These are phyloP conservation scores for Quercus berberidifolia DNA, from an alignment of 306 rosid genomes.

Conservation along the genomic window DNA sequence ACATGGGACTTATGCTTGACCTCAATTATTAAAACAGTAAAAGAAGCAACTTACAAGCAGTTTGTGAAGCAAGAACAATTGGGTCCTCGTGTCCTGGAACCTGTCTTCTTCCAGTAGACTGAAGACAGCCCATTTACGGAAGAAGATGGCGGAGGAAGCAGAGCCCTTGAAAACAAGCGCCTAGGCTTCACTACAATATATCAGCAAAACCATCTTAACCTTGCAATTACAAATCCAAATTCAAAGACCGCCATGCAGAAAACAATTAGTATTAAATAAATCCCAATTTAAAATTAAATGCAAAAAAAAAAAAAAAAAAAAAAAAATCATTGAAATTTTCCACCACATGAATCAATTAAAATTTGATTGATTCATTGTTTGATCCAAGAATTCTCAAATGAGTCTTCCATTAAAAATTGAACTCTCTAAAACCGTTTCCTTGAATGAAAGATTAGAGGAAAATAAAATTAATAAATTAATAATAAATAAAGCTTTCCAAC, in stretches of 20 bases:
- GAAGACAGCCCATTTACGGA: slow-evolving; percentile 74
- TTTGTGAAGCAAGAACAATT: slow-evolving; percentile 64
- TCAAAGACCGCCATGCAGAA: slow-evolving; percentile 21
- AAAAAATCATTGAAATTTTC: not conserved
- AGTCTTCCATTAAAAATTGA: not conserved
- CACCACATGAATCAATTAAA: not conserved
- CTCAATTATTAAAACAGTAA: not conserved
- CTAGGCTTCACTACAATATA: slow-evolving; percentile 42
- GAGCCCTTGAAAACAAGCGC: slow-evolving; percentile 22
- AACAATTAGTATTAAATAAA: slow-evolving; percentile 18
- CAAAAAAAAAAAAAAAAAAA: not conserved
- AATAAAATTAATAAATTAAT: no score
- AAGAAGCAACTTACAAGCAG: slow-evolving; percentile 61
- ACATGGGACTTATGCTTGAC: not conserved
- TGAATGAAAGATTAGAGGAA: no score
- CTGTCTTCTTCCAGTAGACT: slow-evolving; percentile 46
- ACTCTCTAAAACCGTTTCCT: not conserved
- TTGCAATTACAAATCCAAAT: slow-evolving; percentile 32
- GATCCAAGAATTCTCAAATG: not conserved
- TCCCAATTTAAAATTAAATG: not conserved
- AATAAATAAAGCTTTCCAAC: not conserved
- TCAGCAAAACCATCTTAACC: slow-evolving; percentile 48
- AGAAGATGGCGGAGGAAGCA: slow-evolving; percentile 13
- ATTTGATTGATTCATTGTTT: not conserved
- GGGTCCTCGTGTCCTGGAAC: slow-evolving; percentile 59